Base-by-base conservation (phyloP, 2,329 filamentous ascomycete species). In the Zopfia rhizophila region DNA sequence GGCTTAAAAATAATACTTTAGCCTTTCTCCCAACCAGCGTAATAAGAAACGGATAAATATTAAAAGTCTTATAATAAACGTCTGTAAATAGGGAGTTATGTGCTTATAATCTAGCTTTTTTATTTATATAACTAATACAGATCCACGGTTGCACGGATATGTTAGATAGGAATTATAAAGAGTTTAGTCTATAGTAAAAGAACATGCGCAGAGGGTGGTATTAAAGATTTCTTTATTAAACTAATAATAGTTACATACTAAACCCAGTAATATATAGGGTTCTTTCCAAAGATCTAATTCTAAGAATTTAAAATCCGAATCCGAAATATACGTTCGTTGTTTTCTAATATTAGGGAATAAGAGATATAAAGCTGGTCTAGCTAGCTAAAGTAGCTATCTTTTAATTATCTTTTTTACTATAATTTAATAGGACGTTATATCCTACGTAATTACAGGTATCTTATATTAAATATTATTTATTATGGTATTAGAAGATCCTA, bases 1-100 rank as follows among this genome's bases (percentile, higher is more conserved):
- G 42, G 11, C 19, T 23, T 22, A 51, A 23, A 14, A 45, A 32
- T 2, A 14, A 11, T 3, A 42, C 17, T 33, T 57, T 57, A 18
- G 16, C 38, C 16, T 12, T 35, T n/a, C 31, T 21, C 14, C 54
- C 51, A 17, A 55, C 19, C 5, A 55, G 28, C 3, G 51, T 42
- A n/a, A 57, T 30, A 10, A 55, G 22, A 14, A 45, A 43, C 2
- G 51, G 40, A 10, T 31, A 7, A 13, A 19, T 35, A n/a, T 46
- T 12, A 22, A 29, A 3, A n/a, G 21, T 18, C 4, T 30, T 36
- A 2, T 24, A 29, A 23, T 25, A 16, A 10, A 42, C 10, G 7
- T 50, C 36, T 3, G 21, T 23, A 7, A 50, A 31, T 11, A 36
- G 30, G n/a, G 14, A 24, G 7, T 29, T 32, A 16, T 50, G 33